A percentile compares a stretch with the other conserved stretches of the same genome.
Conservation (phyloP, 2,329 filamentous ascomycete species). For the Alternaria gaisen region DNA sequence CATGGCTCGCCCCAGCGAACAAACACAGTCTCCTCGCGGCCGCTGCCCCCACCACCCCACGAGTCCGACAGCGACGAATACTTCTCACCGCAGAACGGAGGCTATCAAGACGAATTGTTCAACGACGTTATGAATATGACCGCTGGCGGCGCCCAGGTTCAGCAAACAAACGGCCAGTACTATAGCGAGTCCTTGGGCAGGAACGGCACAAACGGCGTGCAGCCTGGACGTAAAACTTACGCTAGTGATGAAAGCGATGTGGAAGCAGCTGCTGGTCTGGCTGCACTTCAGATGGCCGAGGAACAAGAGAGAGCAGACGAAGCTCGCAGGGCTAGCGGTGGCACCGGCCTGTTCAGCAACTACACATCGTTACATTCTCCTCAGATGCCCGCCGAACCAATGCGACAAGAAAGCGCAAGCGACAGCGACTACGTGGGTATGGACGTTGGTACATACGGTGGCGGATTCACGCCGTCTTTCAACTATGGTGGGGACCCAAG, state of each 20-base stretch:
- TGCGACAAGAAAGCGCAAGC: constrained; percentile 49
- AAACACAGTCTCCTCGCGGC: constrained; percentile 64
- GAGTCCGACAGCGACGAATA: constrained; percentile 56
- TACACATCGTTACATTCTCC: constrained; percentile 53
- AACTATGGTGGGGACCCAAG: constrained; percentile 66
- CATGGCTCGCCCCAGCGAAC: constrained; percentile 60
- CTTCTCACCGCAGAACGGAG: constrained; percentile 47
- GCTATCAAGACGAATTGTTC: constrained; percentile 64
- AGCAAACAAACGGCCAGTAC: constrained; percentile 45
- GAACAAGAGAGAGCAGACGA: constrained; percentile 72
- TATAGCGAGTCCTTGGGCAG: constrained; percentile 35
- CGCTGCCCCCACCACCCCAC: constrained; percentile 68
- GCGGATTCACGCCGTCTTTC: constrained; percentile 71
- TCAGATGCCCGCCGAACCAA: constrained; percentile 51
- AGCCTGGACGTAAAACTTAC: constrained; percentile 42
- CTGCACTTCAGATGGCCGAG: constrained; percentile 85
- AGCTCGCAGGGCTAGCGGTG: constrained; percentile 66
- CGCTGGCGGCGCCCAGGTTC: constrained; percentile 41
- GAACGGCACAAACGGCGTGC: constrained; percentile 59
- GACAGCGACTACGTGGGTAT: constrained; percentile 77
- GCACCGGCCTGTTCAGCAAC: constrained; percentile 62
- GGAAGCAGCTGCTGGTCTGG: constrained; percentile 83
- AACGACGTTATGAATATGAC: constrained; percentile 64
- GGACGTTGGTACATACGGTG: constrained; percentile 78
- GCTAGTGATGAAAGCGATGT: constrained; percentile 80